A percentile compares a stretch with the other conserved stretches of the same genome.
Evolutionary conservation across 1,139 yeast species (phyloP).

Genomic region (Yamadazyma conglobata): DNA sequence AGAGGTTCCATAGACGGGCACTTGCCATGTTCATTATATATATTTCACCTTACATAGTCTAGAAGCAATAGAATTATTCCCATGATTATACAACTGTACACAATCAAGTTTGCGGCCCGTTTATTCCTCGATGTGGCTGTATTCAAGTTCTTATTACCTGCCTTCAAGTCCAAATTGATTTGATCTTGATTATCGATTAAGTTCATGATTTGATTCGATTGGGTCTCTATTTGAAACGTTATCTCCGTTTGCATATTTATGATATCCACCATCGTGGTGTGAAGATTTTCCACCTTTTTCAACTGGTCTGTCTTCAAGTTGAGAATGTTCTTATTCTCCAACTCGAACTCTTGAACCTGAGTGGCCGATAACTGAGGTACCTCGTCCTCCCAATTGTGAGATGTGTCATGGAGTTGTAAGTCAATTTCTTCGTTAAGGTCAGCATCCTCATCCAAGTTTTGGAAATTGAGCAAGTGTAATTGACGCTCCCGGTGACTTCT

Average conservation of each 20-base stretch:
- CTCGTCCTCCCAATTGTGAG: slow-evolving; percentile 4
- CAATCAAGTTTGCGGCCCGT: slow-evolving; percentile 64
- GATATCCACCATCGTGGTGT: slow-evolving; percentile 75
- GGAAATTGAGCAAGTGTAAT: slow-evolving; percentile 39
- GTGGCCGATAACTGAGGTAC: slow-evolving; percentile 41
- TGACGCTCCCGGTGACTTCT: slow-evolving; percentile 41
- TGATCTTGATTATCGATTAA: slow-evolving; percentile 70
- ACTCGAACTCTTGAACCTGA: slow-evolving; percentile 65
- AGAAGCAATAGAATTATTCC: slow-evolving; percentile 62
- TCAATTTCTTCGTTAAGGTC: no score
- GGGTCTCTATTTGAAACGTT: slow-evolving; percentile 69
- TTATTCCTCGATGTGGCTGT: slow-evolving; percentile 72
- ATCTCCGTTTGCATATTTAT: slow-evolving; percentile 76
- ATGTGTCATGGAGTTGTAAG: slow-evolving; percentile 4
- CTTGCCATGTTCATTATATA: not conserved
- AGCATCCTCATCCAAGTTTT: slow-evolving; percentile 34
- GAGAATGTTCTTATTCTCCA: slow-evolving; percentile 69
- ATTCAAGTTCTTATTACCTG: slow-evolving; percentile 72
- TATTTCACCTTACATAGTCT: slow-evolving; percentile 49
- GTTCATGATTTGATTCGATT: slow-evolving; percentile 67
- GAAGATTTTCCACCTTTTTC: slow-evolving; percentile 65
- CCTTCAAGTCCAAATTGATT: slow-evolving; percentile 61
- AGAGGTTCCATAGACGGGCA: slow-evolving; percentile 9
- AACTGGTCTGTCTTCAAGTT: slow-evolving; percentile 62
- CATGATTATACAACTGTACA: slow-evolving; percentile 55